These are phyloP conservation scores for Leishmania mexicana DNA, from an alignment of 208 protist species.

Conservation along the genomic window DNA sequence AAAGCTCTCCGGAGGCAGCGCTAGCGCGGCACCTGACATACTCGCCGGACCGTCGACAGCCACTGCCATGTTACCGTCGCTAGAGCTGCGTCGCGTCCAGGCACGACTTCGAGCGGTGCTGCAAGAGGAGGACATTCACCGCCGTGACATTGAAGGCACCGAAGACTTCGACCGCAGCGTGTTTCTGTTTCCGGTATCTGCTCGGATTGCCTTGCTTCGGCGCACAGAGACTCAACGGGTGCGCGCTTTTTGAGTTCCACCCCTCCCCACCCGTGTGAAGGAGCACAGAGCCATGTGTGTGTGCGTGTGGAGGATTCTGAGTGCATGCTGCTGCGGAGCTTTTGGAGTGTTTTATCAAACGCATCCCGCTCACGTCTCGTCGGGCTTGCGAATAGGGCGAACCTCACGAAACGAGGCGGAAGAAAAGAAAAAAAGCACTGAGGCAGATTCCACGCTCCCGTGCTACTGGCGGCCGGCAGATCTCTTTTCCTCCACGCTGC, in stretches of 20 bases:
- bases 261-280: neutral
- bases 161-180: slow-evolving; percentile 70
- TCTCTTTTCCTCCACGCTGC: neutral
- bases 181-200: slow-evolving; percentile 56
- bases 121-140: slow-evolving; percentile 69
- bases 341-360: neutral
- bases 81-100: slow-evolving; percentile 35
- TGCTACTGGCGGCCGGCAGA: neutral
- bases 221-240: slow-evolving; percentile 11
- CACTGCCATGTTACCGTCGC: neutral
- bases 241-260: slow-evolving; percentile 1
- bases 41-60: neutral
- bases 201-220: slow-evolving; percentile 47
- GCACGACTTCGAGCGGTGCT: slow-evolving; percentile 47
- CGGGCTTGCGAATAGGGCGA: neutral
- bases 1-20: neutral
- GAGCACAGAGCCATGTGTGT: neutral
- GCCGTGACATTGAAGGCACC: slow-evolving; percentile 63
- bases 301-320: neutral
- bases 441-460: neutral
- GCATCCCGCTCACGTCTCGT: neutral
- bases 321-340: neutral
- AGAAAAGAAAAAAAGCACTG: neutral
- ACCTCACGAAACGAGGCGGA: neutral
- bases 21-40: neutral